phyloP scores from a whole-genome alignment of 2,329 filamentous ascomycete species.

The Hymenoscyphus linearis region DNA sequence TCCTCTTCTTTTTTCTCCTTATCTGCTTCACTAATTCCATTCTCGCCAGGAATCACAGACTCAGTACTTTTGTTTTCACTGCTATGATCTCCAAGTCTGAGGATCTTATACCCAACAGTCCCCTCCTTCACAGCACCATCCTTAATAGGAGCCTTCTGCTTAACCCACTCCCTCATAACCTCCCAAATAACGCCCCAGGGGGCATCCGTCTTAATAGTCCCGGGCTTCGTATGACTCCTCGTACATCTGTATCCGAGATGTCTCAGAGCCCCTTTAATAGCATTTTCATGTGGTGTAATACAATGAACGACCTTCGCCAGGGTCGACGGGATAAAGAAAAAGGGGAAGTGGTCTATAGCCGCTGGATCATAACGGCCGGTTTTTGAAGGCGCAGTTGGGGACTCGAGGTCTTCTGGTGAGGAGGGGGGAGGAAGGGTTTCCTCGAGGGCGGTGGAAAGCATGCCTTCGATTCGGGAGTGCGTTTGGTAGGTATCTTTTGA shows the following conservation, averaged over 20 bases:
- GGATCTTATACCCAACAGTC: slow-evolving; percentile 67
- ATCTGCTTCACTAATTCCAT: slow-evolving; percentile 14
- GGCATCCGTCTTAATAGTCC: slow-evolving; percentile 89
- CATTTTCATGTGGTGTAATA: slow-evolving; percentile 70
- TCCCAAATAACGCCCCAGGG: slow-evolving; percentile 90
- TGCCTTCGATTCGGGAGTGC: slow-evolving; percentile 75
- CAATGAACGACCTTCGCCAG: slow-evolving; percentile 75
- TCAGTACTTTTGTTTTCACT: no score
- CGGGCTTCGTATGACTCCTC: slow-evolving; percentile 82
- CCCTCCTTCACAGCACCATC: slow-evolving; percentile 62
- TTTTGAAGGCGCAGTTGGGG: slow-evolving; percentile 37
- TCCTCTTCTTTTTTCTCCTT: slow-evolving; percentile 11
- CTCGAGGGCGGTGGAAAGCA: slow-evolving; percentile 84
- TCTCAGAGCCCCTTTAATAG: slow-evolving; percentile 74
- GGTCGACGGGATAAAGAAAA: slow-evolving; percentile 75
- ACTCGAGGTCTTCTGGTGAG: slow-evolving; percentile 17
- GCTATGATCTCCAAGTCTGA: slow-evolving; percentile 38
- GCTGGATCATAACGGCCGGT: slow-evolving; percentile 48
- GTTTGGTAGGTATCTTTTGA: slow-evolving; percentile 73
- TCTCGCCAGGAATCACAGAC: neutral
- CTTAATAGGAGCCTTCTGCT: slow-evolving; percentile 74
- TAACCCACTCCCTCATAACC: slow-evolving; percentile 85
- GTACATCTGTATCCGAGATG: slow-evolving; percentile 77
- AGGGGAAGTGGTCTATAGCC: slow-evolving; percentile 67
- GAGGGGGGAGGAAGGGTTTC: slow-evolving; percentile 42